These are phyloP conservation scores for Fusarium buxicola DNA, from an alignment of 2,329 filamentous ascomycete genomes.

Conservation along the genomic window DNA sequence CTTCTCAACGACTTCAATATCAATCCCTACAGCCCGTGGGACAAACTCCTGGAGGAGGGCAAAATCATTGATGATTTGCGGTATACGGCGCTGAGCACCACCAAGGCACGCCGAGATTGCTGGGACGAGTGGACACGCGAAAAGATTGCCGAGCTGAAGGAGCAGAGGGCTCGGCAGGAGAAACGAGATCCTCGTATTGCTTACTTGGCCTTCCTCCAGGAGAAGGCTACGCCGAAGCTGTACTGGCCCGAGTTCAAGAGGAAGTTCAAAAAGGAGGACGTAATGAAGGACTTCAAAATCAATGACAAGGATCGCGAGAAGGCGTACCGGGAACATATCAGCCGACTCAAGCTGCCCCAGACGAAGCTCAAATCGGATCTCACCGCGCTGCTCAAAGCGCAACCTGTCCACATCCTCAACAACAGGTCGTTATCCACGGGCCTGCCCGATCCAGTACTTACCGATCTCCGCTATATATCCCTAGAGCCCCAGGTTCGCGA, in stretches of 20 bases:
- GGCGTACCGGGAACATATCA: slow-evolving; percentile 80
- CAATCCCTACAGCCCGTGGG: slow-evolving; percentile 92
- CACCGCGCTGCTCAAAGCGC: slow-evolving; percentile 70
- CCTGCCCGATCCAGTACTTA: slow-evolving; percentile 71
- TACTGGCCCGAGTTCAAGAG: slow-evolving; percentile 98
- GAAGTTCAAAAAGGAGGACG: slow-evolving; percentile 84
- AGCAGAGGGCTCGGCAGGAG: slow-evolving; percentile 78
- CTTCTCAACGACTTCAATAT: slow-evolving; percentile 84
- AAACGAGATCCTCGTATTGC: slow-evolving; percentile 86
- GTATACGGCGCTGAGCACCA: slow-evolving; percentile 86
- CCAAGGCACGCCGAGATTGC: slow-evolving; percentile 81
- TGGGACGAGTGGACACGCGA: slow-evolving; percentile 88
- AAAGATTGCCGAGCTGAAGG: slow-evolving; percentile 77
- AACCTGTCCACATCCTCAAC: slow-evolving; percentile 70
- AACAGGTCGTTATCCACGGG: slow-evolving; percentile 65
- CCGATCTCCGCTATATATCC: slow-evolving; percentile 77
- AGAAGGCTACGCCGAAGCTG: slow-evolving; percentile 86
- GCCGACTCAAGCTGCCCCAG: slow-evolving; percentile 72
- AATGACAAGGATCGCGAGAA: slow-evolving; percentile 84
- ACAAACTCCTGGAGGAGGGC: slow-evolving; percentile 86
- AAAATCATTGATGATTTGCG: slow-evolving; percentile 85
- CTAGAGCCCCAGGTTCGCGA: slow-evolving; percentile 72
- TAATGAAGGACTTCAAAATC: slow-evolving; percentile 80
- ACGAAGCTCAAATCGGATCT: slow-evolving; percentile 77
- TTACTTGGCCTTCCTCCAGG: slow-evolving; percentile 84